These are phyloP conservation scores for Lepiota subincarnata DNA, from an alignment of 768 basidiomycete genomes.

Conservation along the genomic window DNA sequence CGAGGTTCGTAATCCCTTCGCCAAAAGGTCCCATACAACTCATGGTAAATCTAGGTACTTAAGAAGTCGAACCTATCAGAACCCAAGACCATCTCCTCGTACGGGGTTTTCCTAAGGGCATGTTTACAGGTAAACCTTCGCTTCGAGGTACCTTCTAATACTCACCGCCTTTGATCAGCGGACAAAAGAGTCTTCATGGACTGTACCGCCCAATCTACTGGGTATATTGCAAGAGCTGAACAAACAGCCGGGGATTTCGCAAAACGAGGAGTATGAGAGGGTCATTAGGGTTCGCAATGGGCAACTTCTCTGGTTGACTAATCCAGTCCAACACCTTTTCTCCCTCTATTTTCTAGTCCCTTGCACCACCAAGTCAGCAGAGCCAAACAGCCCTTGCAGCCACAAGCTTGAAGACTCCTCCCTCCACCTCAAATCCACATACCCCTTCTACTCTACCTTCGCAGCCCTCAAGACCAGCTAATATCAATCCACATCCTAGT, in stretches of 20 bases:
- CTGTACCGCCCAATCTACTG: conserved; percentile 35
- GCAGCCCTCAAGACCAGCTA: not conserved
- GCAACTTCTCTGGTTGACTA: conserved; percentile 23
- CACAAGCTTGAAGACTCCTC: not conserved
- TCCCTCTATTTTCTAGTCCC: conserved; percentile 10
- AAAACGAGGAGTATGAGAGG: conserved; percentile 28
- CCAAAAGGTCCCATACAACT: not conserved
- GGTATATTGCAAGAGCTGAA: conserved; percentile 28
- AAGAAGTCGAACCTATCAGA: not conserved
- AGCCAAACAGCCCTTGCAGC: not conserved
- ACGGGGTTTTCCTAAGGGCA: conserved; percentile 38
- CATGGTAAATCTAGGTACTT: not conserved
- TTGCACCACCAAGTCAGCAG: not conserved
- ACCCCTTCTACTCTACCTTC: not conserved
- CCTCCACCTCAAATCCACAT: not conserved
- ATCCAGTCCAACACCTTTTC: conserved; percentile 7
- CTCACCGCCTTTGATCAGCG: conserved; percentile 29
- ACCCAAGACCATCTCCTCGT: conserved; percentile 27
- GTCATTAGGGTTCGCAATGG: conserved; percentile 58
- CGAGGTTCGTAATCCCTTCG: conserved; percentile 32
- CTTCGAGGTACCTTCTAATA: not conserved
- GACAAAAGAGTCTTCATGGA: conserved; percentile 38
- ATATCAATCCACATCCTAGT: not conserved
- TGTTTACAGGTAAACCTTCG: conserved; percentile 33
- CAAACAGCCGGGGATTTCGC: conserved; percentile 20